A percentile compares a stretch with the other conserved stretches of the same genome.
These are phyloP conservation scores for Leccinum subtestaceum DNA, from an alignment of 768 basidiomycete genomes.

Conservation along the genomic window DNA sequence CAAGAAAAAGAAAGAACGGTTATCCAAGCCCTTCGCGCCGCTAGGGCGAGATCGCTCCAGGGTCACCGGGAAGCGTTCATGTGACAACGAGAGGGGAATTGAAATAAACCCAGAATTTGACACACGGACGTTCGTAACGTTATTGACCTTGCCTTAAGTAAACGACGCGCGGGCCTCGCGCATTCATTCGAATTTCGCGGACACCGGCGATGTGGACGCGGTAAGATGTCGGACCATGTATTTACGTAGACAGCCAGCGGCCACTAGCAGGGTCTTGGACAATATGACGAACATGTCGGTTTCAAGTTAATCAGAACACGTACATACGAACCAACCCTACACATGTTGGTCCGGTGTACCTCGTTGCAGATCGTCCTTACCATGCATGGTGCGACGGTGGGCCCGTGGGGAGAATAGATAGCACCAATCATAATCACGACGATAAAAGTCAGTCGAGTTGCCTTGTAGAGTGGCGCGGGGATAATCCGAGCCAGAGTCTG, in stretches of 20 bases:
- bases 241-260: not conserved
- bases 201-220: not conserved
- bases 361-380: not conserved
- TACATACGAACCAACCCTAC: not conserved
- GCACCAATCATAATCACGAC: not conserved
- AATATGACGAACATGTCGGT: not conserved
- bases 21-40: not conserved
- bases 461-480: not conserved
- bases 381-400: not conserved
- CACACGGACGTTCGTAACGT: slow-evolving; percentile 4
- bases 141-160: slow-evolving; percentile 10
- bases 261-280: not conserved
- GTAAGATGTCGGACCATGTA: not conserved
- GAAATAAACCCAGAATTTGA: not conserved
- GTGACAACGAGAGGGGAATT: not conserved
- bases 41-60: slow-evolving; percentile 13
- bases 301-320: not conserved
- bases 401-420: not conserved
- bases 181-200: slow-evolving; percentile 7
- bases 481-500: not conserved
- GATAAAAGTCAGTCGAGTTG: not conserved
- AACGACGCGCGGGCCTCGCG: slow-evolving; percentile 19
- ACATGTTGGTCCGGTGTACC: not conserved
- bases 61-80: not conserved
- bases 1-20: not conserved